phyloP scores from a whole-genome alignment of 148 eudicot genomes.

The Rheum nobile region DNA sequence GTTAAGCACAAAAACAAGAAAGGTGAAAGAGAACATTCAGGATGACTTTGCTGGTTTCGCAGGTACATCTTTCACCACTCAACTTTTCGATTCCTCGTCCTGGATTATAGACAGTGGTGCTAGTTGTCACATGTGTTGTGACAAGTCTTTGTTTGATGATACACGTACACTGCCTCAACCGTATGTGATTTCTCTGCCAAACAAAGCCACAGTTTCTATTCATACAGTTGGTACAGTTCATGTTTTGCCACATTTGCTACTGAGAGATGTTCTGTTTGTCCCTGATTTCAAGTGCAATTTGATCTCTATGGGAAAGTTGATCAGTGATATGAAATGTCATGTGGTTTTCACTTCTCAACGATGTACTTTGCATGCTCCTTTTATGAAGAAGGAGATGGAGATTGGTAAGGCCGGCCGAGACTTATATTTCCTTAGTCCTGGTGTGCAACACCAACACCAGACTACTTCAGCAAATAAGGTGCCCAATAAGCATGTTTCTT shows the following conservation, averaged over 20 bases:
- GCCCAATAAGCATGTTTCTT: too few species aligned
- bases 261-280: neutral
- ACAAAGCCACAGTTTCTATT: neutral
- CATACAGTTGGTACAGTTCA: neutral
- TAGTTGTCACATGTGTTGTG: neutral
- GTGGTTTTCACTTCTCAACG: fast-evolving
- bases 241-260: neutral
- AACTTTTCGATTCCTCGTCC: too few species aligned
- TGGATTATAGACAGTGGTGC: too few species aligned
- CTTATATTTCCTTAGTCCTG: too few species aligned
- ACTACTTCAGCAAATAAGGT: too few species aligned
- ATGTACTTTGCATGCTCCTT: too few species aligned
- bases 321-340: too few species aligned
- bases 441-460: too few species aligned
- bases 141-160: too few species aligned
- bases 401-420: too few species aligned
- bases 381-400: too few species aligned
- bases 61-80: neutral
- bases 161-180: neutral
- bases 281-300: neutral
- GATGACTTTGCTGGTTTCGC: neutral
- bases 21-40: too few species aligned
- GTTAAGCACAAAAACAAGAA: fast-evolving
- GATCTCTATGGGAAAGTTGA: neutral
- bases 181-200: neutral